Evolutionary conservation across 2,329 filamentous ascomycete species (phyloP), one percentile per base, ranked within the genome.

Genomic region (Sarocladium kiliense): DNA sequence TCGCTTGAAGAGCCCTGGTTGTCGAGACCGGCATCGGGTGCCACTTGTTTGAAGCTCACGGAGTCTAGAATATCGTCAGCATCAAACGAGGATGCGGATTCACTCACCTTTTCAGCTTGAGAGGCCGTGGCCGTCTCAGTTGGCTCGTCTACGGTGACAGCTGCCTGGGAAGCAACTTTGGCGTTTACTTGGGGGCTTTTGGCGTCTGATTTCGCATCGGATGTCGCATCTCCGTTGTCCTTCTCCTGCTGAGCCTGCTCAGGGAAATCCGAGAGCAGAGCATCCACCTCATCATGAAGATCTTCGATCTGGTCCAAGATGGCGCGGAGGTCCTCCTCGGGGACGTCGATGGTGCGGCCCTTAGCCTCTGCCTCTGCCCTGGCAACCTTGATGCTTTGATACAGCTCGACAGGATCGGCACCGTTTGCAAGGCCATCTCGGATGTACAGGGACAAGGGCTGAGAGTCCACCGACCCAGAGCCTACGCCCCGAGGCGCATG

Each of bases 261-360:
- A 10, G 27, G 10, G 14, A 6, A 11, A 16, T 34, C 32, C 7
- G 54, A 21, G 9, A 55, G 27, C 18, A 55, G 25, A 11, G 18
- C 23, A 14, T 50, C 23, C 21, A 55, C 36, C 12, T 55, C 41
- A 14, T 36, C 32, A 14, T 51, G 25, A 11, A 55, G 32, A 2
- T 39, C 30, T 6, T 50, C 32, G 19, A 55, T 50, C 44, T 51
- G 49, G 32, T 51, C 25, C 21, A 55, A 25, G 18, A 55, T 51
- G 18, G 27, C 54, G 9, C 26, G 19, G 12, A 55, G 44, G 23
- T 55, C 42, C 27, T 49, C 30, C 54, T 55, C 54, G 11, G 54
- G 42, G n/a, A 55, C 54, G 16, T 39, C 16, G n/a, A 55, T 45
- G n/a, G 21, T 41, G 9, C 14, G 42, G 21, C 36, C 54, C 9